Conservation (phyloP, 345 rosid genomes). For the Mercurialis annua region DNA sequence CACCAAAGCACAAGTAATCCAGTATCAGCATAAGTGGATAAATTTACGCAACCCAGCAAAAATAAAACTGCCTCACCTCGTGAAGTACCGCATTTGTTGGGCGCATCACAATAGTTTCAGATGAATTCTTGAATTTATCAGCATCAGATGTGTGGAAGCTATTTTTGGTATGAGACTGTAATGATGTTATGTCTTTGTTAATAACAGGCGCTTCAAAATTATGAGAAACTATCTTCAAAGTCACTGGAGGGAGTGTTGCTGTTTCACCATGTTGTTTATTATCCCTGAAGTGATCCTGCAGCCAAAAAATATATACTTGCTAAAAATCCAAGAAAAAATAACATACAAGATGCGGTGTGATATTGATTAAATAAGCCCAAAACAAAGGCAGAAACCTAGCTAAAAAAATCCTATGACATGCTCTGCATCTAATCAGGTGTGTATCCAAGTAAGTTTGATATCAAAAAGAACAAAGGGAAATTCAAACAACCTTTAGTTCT, state of each 20-base stretch:
- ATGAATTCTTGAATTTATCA: constrained; percentile 6
- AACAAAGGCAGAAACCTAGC: not conserved
- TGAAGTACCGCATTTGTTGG: constrained; percentile 29
- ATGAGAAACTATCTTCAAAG: constrained; percentile 15
- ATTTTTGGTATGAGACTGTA: constrained; percentile 10
- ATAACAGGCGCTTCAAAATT: constrained; percentile 11
- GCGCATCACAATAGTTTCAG: constrained; percentile 22
- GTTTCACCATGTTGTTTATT: constrained; percentile 2
- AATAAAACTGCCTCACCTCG: constrained; percentile 23
- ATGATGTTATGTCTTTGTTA: constrained; percentile 13
- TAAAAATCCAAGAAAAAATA: not conserved
- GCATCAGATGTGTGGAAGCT: not conserved
- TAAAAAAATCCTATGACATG: not conserved
- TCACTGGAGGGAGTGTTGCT: constrained; percentile 8
- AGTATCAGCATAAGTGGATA: constrained; percentile 1
- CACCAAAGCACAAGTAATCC: not conserved
- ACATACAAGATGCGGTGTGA: not conserved
- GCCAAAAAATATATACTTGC: not conserved
- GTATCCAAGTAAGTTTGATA: not conserved
- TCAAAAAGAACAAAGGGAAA: not conserved
- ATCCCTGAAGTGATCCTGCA: constrained; percentile 14
- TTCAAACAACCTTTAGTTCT: not conserved
- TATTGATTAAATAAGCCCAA: not conserved
- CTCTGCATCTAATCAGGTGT: not conserved
- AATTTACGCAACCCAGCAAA: not conserved